Percentiles rank a stretch among this genome's conserved stretches.
These are phyloP conservation scores for Capsaspora owczarzaki DNA, from an alignment of 78 protist genomes.

Conservation along the genomic window DNA sequence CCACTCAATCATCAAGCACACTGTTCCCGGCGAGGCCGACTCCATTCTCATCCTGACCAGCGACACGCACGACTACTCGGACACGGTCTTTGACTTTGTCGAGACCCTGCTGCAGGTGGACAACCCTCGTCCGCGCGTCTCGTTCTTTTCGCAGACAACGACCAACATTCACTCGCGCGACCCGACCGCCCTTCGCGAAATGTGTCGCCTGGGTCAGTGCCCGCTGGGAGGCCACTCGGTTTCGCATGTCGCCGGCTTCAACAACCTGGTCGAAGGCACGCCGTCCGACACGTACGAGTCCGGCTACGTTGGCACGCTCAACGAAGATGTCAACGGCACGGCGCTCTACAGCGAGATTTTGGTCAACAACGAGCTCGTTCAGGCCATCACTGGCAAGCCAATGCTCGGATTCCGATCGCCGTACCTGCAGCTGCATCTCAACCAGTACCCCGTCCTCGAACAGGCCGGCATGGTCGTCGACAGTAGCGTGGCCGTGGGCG, in stretches of 20 bases:
- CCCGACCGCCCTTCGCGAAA: neutral
- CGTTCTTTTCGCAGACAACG: neutral
- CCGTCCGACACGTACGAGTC: neutral
- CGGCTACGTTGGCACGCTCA: too few relatives aligned
- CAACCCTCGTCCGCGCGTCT: neutral
- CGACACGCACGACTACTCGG: neutral
- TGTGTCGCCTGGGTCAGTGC: neutral
- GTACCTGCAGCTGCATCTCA: neutral
- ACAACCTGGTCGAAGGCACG: neutral
- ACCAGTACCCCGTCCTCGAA: neutral
- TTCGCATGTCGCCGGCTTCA: neutral
- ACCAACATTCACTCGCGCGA: neutral
- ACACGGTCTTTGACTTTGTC: neutral
- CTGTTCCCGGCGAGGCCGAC: neutral
- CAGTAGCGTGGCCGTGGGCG: neutral
- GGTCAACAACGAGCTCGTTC: neutral
- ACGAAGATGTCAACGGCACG: neutral
- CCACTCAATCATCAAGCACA: neutral
- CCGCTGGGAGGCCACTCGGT: neutral
- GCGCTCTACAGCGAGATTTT: neutral
- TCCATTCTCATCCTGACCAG: neutral
- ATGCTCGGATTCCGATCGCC: neutral
- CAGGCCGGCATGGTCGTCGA: neutral
- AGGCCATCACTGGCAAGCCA: neutral
- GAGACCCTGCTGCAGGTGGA: too few relatives aligned